A percentile compares a stretch with the other conserved stretches of the same genome.
Evolutionary conservation across 192 early-diverging fungal species (phyloP).

Genomic region (Backusella australiensis): DNA sequence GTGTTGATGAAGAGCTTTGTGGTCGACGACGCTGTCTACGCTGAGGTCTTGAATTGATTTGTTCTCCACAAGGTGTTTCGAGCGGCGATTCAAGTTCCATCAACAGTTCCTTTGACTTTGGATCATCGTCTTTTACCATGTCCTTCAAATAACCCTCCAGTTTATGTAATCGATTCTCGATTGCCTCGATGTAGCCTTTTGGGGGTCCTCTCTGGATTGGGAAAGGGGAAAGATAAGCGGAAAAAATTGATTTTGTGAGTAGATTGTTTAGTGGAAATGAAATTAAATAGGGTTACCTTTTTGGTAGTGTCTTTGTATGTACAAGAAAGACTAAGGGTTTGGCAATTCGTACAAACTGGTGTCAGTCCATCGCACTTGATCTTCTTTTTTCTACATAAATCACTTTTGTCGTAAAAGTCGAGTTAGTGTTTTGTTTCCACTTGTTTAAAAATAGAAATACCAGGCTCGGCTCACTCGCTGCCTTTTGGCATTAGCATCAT

Average conservation of each 20-base stretch:
- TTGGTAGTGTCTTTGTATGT: constrained; percentile 56
- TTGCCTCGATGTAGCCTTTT: constrained; percentile 85
- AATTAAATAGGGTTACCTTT: constrained; percentile 24
- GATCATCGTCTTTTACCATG: constrained; percentile 55
- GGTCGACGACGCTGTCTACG: not conserved
- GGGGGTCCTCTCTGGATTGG: constrained; percentile 62
- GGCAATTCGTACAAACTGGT: constrained; percentile 73
- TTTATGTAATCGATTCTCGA: constrained; percentile 71
- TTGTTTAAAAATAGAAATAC: constrained; percentile 11
- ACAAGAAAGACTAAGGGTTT: constrained; percentile 61
- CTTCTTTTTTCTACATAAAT: constrained; percentile 79
- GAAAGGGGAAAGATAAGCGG: too few relatives aligned
- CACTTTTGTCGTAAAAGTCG: constrained; percentile 39
- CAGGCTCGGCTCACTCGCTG: constrained; percentile 42
- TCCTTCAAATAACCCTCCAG: constrained; percentile 64
- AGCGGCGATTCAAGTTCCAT: constrained; percentile 35
- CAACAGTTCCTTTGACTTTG: constrained; percentile 29
- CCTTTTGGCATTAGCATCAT: constrained; percentile 23
- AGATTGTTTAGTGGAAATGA: constrained; percentile 11
- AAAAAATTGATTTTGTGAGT: constrained; percentile 6
- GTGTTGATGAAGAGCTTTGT: not conserved
- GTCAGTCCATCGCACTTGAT: constrained; percentile 78
- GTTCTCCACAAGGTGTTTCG: constrained; percentile 34
- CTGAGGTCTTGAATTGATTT: constrained; percentile 27
- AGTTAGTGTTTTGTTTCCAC: not conserved